These are phyloP conservation scores for Dipteronia sinensis DNA, from an alignment of 345 rosid species.

Conservation along the genomic window DNA sequence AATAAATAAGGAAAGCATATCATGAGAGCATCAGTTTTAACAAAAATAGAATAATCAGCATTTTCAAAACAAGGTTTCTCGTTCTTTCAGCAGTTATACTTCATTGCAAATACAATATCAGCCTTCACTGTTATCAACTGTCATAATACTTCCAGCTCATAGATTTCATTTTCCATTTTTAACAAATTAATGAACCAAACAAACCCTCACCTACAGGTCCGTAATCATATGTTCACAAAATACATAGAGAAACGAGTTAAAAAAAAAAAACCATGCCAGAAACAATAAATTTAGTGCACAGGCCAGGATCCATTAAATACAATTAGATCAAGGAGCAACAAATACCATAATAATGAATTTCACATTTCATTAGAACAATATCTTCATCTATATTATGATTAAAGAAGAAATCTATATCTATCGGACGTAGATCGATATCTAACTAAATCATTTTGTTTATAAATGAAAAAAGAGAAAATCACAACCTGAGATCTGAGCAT, in stretches of 20 bases:
- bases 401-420: not conserved
- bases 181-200: not conserved
- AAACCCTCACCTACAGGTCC: not conserved
- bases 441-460: not conserved
- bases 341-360: not conserved
- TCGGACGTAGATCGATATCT: conserved; percentile 8
- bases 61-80: not conserved
- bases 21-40: not conserved
- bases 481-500: conserved; percentile 49
- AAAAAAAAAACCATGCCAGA: not conserved
- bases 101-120: not conserved
- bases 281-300: not conserved
- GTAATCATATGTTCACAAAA: not conserved
- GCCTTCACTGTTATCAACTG: not conserved
- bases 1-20: not conserved
- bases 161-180: not conserved
- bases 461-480: not conserved
- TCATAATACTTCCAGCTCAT: not conserved
- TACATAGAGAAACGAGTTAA: not conserved
- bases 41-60: not conserved
- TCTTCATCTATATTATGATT: not conserved
- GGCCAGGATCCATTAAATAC: not conserved
- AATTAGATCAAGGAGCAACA: not conserved
- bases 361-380: not conserved
- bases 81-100: not conserved